Evolutionary conservation across 2,329 filamentous ascomycete genomes (phyloP).

Genomic region (Clarireedia homoeocarpa): DNA sequence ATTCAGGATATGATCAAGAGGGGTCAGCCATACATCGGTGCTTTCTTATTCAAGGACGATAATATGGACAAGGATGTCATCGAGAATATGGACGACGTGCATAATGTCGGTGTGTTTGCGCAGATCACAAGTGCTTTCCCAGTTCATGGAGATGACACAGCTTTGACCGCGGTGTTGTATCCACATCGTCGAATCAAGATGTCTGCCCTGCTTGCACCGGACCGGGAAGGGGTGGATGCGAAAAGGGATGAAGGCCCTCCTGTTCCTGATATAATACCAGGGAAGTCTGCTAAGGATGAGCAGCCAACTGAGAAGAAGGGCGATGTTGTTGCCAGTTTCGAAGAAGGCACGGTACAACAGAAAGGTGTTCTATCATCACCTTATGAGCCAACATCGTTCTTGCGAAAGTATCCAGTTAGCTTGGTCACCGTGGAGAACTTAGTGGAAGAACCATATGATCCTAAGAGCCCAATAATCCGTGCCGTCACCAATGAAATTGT

Average conservation of each 20-base stretch:
- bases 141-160: slow-evolving; percentile 74
- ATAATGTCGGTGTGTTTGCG: slow-evolving; percentile 94
- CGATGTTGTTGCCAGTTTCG: slow-evolving; percentile 94
- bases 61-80: slow-evolving; percentile 91
- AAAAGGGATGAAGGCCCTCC: slow-evolving; percentile 43
- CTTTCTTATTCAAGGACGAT: slow-evolving; percentile 95
- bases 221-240: slow-evolving; percentile 31
- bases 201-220: slow-evolving; percentile 69
- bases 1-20: slow-evolving; percentile 96
- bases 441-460: slow-evolving; percentile 78
- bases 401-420: slow-evolving; percentile 86
- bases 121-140: slow-evolving; percentile 97
- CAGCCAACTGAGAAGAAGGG: slow-evolving; percentile 63
- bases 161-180: slow-evolving; percentile 88
- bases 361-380: slow-evolving; percentile 39
- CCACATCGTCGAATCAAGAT: slow-evolving; percentile 92
- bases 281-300: slow-evolving; percentile 46
- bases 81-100: slow-evolving; percentile 80
- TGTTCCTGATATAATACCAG: slow-evolving; percentile 51
- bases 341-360: slow-evolving; percentile 64
- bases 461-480: slow-evolving; percentile 80
- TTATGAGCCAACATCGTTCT: slow-evolving; percentile 84
- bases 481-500: slow-evolving; percentile 96
- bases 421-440: slow-evolving; percentile 94
- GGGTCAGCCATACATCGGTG: slow-evolving; percentile 93